Percentiles rank a stretch among this genome's conserved stretches.
These are phyloP conservation scores for Mycena olivaceomarginata DNA, from an alignment of 768 basidiomycete genomes.

Conservation along the genomic window DNA sequence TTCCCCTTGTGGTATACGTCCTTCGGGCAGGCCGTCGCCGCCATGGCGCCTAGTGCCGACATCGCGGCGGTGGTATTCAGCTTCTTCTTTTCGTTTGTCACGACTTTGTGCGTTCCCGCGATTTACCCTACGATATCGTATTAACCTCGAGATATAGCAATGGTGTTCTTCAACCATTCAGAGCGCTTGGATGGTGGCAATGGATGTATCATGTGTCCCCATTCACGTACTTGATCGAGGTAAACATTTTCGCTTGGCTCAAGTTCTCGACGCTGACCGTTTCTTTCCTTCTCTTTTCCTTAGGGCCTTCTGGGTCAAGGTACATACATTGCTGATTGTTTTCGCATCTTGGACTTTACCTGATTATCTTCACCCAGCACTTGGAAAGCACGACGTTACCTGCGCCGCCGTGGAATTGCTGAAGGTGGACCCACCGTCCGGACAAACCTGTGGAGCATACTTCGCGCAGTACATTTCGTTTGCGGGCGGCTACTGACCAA, in stretches of 20 bases:
- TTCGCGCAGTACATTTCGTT: slow-evolving; percentile 68
- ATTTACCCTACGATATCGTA: background rate
- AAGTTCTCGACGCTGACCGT: background rate
- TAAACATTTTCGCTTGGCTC: background rate
- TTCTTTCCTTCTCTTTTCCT: too few relatives aligned
- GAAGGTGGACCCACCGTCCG: slow-evolving; percentile 73
- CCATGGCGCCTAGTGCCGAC: slow-evolving; percentile 76
- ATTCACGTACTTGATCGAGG: slow-evolving; percentile 63
- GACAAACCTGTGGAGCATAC: slow-evolving; percentile 74
- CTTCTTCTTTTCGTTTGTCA: slow-evolving; percentile 76
- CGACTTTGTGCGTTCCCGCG: slow-evolving; percentile 70
- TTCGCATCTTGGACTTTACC: background rate
- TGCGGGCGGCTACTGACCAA: slow-evolving; percentile 79
- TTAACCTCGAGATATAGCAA: slow-evolving; percentile 58
- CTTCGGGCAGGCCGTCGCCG: slow-evolving; percentile 75
- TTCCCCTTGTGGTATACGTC: slow-evolving; percentile 80
- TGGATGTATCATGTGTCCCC: slow-evolving; percentile 79
- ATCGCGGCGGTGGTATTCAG: slow-evolving; percentile 76
- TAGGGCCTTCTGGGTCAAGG: slow-evolving; percentile 69
- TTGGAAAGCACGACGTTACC: slow-evolving; percentile 68
- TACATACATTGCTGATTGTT: slow-evolving; percentile 26
- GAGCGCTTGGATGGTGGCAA: slow-evolving; percentile 79
- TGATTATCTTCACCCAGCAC: slow-evolving; percentile 3
- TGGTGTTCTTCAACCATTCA: slow-evolving; percentile 81
- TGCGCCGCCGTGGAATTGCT: slow-evolving; percentile 82